These are phyloP conservation scores for Novymonas esmeraldas DNA, from an alignment of 208 protist species.

Conservation along the genomic window DNA sequence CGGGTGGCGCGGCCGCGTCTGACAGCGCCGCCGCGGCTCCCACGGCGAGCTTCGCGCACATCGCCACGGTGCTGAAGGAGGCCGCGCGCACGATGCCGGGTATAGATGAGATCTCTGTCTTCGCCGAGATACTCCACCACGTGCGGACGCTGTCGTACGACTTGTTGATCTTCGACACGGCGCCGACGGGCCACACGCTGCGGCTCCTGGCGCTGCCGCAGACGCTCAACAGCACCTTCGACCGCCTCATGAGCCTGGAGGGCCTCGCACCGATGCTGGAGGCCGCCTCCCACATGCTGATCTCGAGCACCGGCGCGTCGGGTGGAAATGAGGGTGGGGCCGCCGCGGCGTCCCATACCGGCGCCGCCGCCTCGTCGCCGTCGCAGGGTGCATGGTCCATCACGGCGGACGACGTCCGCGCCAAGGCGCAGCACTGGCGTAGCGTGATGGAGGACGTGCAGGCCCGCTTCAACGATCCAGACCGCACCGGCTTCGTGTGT, in stretches of 20 bases:
- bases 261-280: constrained; percentile 53
- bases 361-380: neutral
- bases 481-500: constrained; percentile 97
- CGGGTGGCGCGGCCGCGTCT: neutral
- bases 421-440: constrained; percentile 39
- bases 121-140: constrained; percentile 95
- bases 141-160: constrained; percentile 94
- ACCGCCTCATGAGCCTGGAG: constrained; percentile 49
- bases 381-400: neutral
- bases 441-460: constrained; percentile 56
- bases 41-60: constrained; percentile 33
- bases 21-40: neutral
- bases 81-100: constrained; percentile 89
- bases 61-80: constrained; percentile 57
- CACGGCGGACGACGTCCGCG: constrained; percentile 24
- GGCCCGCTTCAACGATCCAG: constrained; percentile 59
- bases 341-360: neutral
- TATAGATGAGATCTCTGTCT: constrained; percentile 98
- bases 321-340: neutral
- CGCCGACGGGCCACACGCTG: constrained; percentile 99
- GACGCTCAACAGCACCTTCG: constrained; percentile 55
- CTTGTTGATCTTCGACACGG: constrained; percentile 99
- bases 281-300: constrained; percentile 36
- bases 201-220: constrained; percentile 94
- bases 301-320: neutral